Evolutionary conservation across 306 rosid genomes (phyloP), one percentile per base, ranked within the genome.

Genomic region (Malus orientalis): DNA sequence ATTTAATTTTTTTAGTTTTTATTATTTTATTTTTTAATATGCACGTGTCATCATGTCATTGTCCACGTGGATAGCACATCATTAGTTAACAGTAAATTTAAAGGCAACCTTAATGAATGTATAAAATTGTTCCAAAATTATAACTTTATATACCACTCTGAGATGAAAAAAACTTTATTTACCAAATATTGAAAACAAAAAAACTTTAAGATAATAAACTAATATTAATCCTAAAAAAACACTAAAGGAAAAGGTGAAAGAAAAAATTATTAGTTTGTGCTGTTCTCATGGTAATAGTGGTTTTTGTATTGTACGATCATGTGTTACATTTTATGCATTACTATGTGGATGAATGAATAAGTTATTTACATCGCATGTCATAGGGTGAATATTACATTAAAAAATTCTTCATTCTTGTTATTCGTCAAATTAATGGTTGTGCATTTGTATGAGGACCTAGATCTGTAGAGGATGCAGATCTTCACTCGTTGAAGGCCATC

Each of bases 401-500:
- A 42, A 42, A 42, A 42, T 42, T 42, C 45, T 42, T 42, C 12
- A 10, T 42, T 15, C 54, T 5, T 15, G 55, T 49, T 8, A 55
- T 20, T 0, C 15, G n/a, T 36, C 1, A 4, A 67, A 5, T 54
- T 5, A 72, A 8, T 36, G 64, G 57, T 36, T 42, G 13, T 32
- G 73, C 65, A 3, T 65, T 47, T 67, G 69, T 40, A 73, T 51
- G 36, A 53, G 42, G 79, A 54, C 75, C 69, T 16, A 44, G 69
- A 68, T 51, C 27, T 7, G 55, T 20, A 1, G 8, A 33, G 27
- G 71, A 74, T 74, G 22, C 79, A 68, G 42, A 55, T 1, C 40
- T 30, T 1, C 11, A 2, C 9, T 12, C 4, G 33, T 2, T 60
- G 33, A 4, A 23, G 22, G 9, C 66, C 36, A 60, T 11, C 6